Evolutionary conservation across 345 rosid genomes (phyloP).

Genomic region (Hypericum androsaemum): DNA sequence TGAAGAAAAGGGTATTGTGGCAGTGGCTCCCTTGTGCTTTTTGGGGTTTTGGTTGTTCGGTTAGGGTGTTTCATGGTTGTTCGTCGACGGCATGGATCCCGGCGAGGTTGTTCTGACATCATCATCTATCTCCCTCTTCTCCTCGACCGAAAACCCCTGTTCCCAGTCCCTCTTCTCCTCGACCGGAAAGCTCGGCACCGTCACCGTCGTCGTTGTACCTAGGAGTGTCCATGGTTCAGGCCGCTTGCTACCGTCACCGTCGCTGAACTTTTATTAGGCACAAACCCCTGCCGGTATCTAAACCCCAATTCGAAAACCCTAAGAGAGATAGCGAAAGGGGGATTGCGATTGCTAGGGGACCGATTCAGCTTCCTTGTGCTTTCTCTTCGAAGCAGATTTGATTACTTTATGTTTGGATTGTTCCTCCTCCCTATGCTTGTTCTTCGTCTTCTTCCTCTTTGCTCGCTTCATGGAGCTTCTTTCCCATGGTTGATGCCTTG

Average conservation of each 20-base stretch:
- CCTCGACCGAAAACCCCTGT: constrained; percentile 2
- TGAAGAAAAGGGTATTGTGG: constrained; percentile 54
- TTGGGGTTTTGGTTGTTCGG: background rate
- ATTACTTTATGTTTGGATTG: constrained; percentile 24
- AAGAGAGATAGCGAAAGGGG: no score
- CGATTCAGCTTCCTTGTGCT: constrained; percentile 15
- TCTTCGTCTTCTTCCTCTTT: constrained; percentile 21
- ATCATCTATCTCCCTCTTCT: constrained; percentile 5
- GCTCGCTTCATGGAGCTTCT: constrained; percentile 20
- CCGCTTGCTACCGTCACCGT: no score
- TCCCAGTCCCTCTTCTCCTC: constrained; percentile 11
- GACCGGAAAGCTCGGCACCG: no score
- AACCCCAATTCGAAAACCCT: no score
- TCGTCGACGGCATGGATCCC: no score
- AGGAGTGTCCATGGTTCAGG: no score
- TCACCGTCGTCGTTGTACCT: no score
- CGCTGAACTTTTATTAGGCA: no score
- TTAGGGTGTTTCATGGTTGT: no score
- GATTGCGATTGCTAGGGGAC: no score
- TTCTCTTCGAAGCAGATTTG: constrained; percentile 17
- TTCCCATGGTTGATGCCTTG: constrained; percentile 37
- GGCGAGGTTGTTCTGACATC: no score
- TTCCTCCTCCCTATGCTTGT: constrained; percentile 25
- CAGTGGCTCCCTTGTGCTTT: background rate
- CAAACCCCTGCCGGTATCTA: no score